Base-by-base conservation (phyloP, 208 protist species). In the Hexamita inflata region DNA sequence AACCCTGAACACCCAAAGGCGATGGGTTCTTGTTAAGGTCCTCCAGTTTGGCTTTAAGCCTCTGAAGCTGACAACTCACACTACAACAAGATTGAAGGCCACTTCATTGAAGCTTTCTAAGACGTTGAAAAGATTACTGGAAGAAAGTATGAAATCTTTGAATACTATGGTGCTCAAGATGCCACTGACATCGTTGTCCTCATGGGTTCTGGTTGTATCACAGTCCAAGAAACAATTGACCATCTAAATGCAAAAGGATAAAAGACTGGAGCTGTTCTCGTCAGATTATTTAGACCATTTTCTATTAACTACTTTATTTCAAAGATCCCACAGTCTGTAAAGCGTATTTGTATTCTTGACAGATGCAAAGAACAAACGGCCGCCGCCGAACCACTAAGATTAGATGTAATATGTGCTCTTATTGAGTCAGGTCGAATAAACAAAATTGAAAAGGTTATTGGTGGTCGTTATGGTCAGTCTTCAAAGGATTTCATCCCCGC, bases 401-500 rank as follows among this genome's bases (percentile, higher is more conserved):
- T 87, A 15, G 87, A 90, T 76, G 87, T 90, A 41, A 30, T 73
- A 64, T n/a, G 59, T 60, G 32, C 75, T 59, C 58, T 76, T 64
- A 26, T 35, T 9, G 15, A 29, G 4, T 26, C 66, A 15, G 15
- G 59, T 1, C 15, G 41, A 15, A 9, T n/a, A 7, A 0, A 24
- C 2, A 42, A 42, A 19, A 32, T 66, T 29, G 35, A 73, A 58
- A 66, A 62, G 4, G 41, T 89, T 32, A 61, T 86, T 34, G 85
- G 85, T 68, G 87, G 87, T 39, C 42, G 74, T 26, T 90, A 82
- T 49, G 87, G 87, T 61, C 79, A 89, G 35, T 84, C 75, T 39
- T 82, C 74, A 24, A 89, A 89, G 76, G 86, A 90, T 28, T 90
- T 90, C 68, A 90, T 75, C 19, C 82, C 87, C 41, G 62, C 60